Percentiles rank a stretch among this genome's conserved stretches.
phyloP scores from a whole-genome alignment of 2,329 filamentous ascomycete genomes.

The Neodidymelliopsis sp. region DNA sequence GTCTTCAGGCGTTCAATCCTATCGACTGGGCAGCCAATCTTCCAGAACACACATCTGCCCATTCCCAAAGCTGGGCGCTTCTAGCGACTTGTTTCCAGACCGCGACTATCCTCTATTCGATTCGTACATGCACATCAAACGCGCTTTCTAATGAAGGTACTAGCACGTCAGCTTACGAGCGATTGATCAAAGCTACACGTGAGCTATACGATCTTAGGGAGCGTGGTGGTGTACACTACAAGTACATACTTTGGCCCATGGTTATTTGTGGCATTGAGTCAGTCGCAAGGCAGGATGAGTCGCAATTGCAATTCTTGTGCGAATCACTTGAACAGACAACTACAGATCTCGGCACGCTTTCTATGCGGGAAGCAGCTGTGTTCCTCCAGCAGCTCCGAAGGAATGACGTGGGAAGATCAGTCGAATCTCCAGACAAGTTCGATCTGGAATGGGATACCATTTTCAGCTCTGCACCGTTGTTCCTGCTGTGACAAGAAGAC shows the following conservation, averaged over 20 bases:
- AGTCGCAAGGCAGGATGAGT: neutral
- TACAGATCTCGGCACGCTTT: conserved; percentile 8
- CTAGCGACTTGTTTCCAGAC: conserved; percentile 6
- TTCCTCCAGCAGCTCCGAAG: neutral
- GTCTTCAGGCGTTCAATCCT: neutral
- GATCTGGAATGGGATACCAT: neutral
- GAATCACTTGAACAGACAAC: conserved; percentile 1
- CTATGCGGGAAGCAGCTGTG: conserved; percentile 5
- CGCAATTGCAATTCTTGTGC: neutral
- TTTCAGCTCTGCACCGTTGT: neutral
- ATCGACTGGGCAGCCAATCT: neutral
- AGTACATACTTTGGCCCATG: conserved; percentile 10
- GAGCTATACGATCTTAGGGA: neutral
- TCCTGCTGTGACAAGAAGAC: conserved; percentile 1
- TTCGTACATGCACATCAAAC: neutral
- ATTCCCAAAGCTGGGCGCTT: conserved; percentile 1
- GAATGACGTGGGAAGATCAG: neutral
- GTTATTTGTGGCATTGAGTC: conserved; percentile 4
- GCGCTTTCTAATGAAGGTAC: neutral
- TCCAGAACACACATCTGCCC: neutral
- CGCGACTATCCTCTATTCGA: neutral
- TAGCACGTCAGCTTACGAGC: neutral
- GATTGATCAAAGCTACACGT: neutral
- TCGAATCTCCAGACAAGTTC: neutral
- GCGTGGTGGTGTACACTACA: neutral